These are phyloP conservation scores for Komagataella kurtzmanii DNA, from an alignment of 805 yeast species.

Conservation along the genomic window DNA sequence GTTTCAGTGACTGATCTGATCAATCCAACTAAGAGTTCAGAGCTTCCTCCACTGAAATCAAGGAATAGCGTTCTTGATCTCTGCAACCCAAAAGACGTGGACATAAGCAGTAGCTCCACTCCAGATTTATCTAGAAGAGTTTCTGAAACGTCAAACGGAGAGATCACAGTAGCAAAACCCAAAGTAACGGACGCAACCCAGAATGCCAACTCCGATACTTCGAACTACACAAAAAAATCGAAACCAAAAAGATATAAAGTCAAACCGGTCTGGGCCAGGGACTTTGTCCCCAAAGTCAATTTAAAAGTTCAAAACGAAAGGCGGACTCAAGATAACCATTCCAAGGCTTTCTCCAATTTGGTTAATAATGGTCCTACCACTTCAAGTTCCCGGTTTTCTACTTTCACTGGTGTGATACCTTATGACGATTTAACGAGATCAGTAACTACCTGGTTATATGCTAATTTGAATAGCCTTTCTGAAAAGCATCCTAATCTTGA, in stretches of 20 bases:
- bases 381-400: slow-evolving; percentile 15
- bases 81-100: slow-evolving; percentile 33
- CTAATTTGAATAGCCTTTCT: slow-evolving; percentile 56
- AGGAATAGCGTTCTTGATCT: slow-evolving; percentile 17
- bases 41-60: neutral
- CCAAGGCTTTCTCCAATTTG: neutral
- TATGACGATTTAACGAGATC: slow-evolving; percentile 71
- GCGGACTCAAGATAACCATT: slow-evolving; percentile 1
- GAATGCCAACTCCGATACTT: neutral
- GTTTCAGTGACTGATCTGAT: neutral
- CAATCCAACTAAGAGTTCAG: neutral
- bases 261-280: slow-evolving; percentile 80
- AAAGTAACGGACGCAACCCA: neutral
- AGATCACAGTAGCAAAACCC: slow-evolving; percentile 3
- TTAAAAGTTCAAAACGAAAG: slow-evolving; percentile 6
- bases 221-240: neutral
- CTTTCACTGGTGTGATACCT: slow-evolving; percentile 66
- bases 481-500: slow-evolving; percentile 26
- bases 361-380: neutral
- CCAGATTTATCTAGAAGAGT: slow-evolving; percentile 19
- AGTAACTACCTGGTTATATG: slow-evolving; percentile 83
- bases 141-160: slow-evolving; percentile 12
- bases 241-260: slow-evolving; percentile 50
- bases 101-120: slow-evolving; percentile 24
- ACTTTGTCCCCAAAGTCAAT: slow-evolving; percentile 38